A percentile compares a stretch with the other conserved stretches of the same genome.
Evolutionary conservation across 768 basidiomycete genomes (phyloP).

Genomic region (Ramaria sp.): DNA sequence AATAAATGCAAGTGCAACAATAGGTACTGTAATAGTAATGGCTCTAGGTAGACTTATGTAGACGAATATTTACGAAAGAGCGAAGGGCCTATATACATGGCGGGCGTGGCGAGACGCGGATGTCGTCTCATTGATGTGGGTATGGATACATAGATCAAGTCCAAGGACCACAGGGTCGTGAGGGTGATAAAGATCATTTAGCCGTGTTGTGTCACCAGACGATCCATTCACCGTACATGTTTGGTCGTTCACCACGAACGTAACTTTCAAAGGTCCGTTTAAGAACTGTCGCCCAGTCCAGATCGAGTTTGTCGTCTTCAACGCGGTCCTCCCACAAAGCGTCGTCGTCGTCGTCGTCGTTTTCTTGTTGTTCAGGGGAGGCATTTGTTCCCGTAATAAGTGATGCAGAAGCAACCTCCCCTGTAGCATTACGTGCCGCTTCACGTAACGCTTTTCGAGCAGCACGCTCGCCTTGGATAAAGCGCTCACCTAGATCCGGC

Average conservation of each 20-base stretch:
- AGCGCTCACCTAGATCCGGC: slow-evolving; percentile 83
- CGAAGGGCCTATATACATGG: neutral
- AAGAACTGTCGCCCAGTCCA: slow-evolving; percentile 88
- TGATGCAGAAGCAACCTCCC: slow-evolving; percentile 8
- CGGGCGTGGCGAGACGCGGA: neutral
- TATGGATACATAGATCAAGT: neutral
- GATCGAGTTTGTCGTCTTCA: slow-evolving; percentile 63
- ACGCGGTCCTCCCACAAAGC: slow-evolving; percentile 21
- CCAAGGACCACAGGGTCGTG: neutral
- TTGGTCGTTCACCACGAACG: slow-evolving; percentile 82
- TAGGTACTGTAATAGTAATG: too few species aligned
- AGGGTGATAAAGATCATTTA: slow-evolving; percentile 13
- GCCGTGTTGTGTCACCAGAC: slow-evolving; percentile 32
- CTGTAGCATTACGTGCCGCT: slow-evolving; percentile 16
- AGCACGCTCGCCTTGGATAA: slow-evolving; percentile 61
- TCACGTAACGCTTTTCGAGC: slow-evolving; percentile 31
- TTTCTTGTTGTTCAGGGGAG: slow-evolving; percentile 25
- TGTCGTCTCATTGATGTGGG: neutral
- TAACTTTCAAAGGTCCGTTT: slow-evolving; percentile 95
- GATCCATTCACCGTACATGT: slow-evolving; percentile 87
- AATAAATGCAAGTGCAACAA: too few species aligned
- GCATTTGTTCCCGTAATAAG: neutral
- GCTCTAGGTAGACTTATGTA: neutral
- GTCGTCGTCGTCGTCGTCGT: slow-evolving; percentile 13
- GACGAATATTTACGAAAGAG: neutral